Conservation (phyloP, 495 filamentous ascomycete genomes). For the Daldinia bambusicola region DNA sequence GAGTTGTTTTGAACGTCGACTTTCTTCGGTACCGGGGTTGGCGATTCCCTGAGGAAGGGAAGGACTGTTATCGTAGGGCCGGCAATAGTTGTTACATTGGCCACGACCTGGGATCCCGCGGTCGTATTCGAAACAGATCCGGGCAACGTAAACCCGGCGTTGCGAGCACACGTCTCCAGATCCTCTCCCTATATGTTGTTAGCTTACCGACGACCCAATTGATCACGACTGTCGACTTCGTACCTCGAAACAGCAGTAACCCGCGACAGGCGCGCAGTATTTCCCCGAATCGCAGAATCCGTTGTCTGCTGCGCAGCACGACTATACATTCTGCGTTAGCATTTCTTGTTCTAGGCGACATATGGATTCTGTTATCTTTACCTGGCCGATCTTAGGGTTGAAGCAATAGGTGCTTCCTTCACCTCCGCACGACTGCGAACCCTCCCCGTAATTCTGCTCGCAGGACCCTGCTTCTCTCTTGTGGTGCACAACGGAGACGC, state of each 20-base stretch:
- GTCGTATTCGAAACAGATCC: constrained; percentile 15
- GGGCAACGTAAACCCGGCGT: constrained; percentile 50
- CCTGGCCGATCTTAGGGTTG: constrained; percentile 51
- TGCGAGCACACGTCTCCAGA: constrained; percentile 49
- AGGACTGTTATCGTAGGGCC: constrained; percentile 34
- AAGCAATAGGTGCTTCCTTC: constrained; percentile 50
- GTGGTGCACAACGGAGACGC: constrained; percentile 10
- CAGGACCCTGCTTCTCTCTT: constrained; percentile 48
- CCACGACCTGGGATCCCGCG: not conserved
- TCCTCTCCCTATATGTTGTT: constrained; percentile 49
- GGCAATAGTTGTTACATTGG: constrained; percentile 5
- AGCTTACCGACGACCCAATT: constrained; percentile 15
- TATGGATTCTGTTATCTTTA: constrained; percentile 18
- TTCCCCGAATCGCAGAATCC: constrained; percentile 52
- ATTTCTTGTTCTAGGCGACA: not conserved
- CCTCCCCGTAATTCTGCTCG: constrained; percentile 51
- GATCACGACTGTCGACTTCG: constrained; percentile 6
- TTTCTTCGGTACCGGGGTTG: constrained; percentile 4
- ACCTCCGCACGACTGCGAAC: constrained; percentile 50
- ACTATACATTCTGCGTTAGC: constrained; percentile 42
- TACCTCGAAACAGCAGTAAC: constrained; percentile 56
- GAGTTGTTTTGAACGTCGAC: constrained; percentile 4
- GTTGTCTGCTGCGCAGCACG: constrained; percentile 53
- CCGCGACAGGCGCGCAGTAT: constrained; percentile 55
- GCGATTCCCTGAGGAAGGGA: constrained; percentile 33